Evolutionary conservation across 768 basidiomycete genomes (phyloP).

Genomic region (Phlebiopsis flavidoalba): DNA sequence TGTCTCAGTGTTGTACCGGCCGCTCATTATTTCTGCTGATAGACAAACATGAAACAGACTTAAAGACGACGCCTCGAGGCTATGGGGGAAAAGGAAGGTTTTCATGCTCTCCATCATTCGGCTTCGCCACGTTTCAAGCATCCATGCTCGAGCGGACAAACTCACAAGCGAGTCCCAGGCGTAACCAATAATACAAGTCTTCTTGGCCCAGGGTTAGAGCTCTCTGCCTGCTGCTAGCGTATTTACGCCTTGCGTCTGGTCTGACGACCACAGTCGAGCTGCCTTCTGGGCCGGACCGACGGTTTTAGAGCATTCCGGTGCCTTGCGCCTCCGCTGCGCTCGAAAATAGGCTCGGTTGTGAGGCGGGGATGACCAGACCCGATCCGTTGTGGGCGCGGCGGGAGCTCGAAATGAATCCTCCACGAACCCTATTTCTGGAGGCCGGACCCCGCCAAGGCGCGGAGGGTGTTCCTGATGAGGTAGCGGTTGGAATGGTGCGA

Average conservation of each 20-base stretch:
- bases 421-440: neutral
- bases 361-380: neutral
- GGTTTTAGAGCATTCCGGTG: neutral
- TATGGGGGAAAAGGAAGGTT: too few species aligned
- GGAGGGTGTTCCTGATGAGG: neutral
- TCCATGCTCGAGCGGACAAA: neutral
- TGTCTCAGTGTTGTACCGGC: too few species aligned
- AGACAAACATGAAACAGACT: neutral
- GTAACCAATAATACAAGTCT: neutral
- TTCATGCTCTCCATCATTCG: too few species aligned
- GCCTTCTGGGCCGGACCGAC: neutral
- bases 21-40: neutral
- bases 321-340: neutral
- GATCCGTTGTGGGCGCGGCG: neutral
- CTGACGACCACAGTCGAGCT: neutral
- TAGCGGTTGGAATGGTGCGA: neutral
- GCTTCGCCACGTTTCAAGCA: too few species aligned
- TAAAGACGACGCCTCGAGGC: neutral
- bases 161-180: neutral
- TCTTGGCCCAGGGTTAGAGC: neutral
- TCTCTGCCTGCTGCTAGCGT: neutral
- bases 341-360: neutral
- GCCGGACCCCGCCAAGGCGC: neutral
- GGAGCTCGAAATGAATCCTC: neutral
- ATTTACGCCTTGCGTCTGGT: neutral